Evolutionary conservation across 768 basidiomycete species (phyloP).

Genomic region (Trametopsis cervina): DNA sequence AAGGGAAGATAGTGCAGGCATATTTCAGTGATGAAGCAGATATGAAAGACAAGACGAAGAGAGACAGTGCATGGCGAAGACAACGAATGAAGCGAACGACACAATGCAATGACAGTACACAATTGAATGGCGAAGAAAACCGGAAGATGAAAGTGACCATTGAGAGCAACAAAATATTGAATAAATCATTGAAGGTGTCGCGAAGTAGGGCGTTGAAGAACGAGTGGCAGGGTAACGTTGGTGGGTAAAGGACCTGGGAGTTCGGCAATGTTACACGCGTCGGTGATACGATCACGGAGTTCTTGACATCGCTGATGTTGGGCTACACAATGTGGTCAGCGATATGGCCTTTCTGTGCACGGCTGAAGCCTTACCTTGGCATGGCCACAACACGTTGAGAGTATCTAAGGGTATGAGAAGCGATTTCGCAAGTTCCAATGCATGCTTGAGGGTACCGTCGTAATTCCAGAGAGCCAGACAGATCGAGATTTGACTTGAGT

Average conservation of each 20-base stretch:
- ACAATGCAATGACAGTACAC: too few relatives aligned
- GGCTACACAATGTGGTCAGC: not conserved
- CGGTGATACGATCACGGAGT: conserved; percentile 1
- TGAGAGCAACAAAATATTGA: too few relatives aligned
- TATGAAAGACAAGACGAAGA: not conserved
- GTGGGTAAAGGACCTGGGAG: conserved; percentile 1
- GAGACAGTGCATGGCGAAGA: not conserved
- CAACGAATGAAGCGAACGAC: not conserved
- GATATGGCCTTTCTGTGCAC: not conserved
- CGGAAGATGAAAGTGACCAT: too few relatives aligned
- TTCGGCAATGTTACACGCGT: not conserved
- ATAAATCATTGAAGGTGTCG: not conserved
- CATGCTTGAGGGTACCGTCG: conserved; percentile 48
- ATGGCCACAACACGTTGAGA: conserved; percentile 67
- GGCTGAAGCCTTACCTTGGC: conserved; percentile 30
- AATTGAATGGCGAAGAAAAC: too few relatives aligned
- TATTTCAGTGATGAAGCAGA: not conserved
- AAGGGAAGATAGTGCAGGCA: not conserved
- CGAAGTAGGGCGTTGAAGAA: not conserved
- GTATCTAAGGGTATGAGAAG: conserved; percentile 59
- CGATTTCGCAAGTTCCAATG: conserved; percentile 59
- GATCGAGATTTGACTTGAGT: conserved; percentile 19
- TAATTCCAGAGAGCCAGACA: conserved; percentile 62
- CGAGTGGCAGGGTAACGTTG: conserved; percentile 1
- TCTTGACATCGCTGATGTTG: not conserved